These are phyloP conservation scores for Metschnikowia shivogae DNA, from an alignment of 805 yeast genomes.

Conservation along the genomic window DNA sequence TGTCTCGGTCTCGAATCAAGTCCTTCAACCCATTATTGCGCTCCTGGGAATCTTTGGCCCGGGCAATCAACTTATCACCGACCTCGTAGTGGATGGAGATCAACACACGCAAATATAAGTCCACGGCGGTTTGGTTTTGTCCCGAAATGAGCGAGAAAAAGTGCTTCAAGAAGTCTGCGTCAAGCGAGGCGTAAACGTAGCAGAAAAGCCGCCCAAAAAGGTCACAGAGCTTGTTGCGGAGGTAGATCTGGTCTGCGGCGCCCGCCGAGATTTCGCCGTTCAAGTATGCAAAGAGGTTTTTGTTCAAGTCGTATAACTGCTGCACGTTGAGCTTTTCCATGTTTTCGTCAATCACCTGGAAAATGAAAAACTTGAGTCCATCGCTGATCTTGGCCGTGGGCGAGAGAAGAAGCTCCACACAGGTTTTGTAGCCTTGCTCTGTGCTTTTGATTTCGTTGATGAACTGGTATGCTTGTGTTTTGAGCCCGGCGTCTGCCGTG, in stretches of 20 bases:
- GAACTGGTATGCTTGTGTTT: slow-evolving; percentile 45
- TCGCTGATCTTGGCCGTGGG: slow-evolving; percentile 34
- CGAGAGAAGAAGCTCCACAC: slow-evolving; percentile 43
- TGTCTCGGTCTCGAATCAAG: slow-evolving; percentile 70
- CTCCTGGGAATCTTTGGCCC: slow-evolving; percentile 58
- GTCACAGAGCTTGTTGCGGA: slow-evolving; percentile 36
- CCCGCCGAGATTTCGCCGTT: slow-evolving; percentile 20
- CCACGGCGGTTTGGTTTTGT: slow-evolving; percentile 33
- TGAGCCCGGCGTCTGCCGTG: slow-evolving; percentile 52
- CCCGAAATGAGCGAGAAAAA: slow-evolving; percentile 22
- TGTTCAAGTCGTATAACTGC: slow-evolving; percentile 45
- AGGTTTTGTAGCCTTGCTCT: slow-evolving; percentile 52
- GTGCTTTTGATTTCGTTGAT: slow-evolving; percentile 51
- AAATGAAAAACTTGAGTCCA: slow-evolving; percentile 59
- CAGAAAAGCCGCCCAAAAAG: slow-evolving; percentile 34
- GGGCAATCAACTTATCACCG: slow-evolving; percentile 82
- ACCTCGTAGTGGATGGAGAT: slow-evolving; percentile 82
- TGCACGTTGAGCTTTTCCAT: slow-evolving; percentile 42
- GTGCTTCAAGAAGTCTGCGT: slow-evolving; percentile 32
- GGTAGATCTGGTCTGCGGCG: slow-evolving; percentile 25
- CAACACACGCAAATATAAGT: slow-evolving; percentile 71
- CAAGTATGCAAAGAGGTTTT: slow-evolving; percentile 45
- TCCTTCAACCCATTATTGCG: slow-evolving; percentile 78
- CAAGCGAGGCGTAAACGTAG: slow-evolving; percentile 29
- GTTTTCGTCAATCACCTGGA: slow-evolving; percentile 65